Percentiles rank a stretch among this genome's conserved stretches.
phyloP scores from a whole-genome alignment of 106 monocot genomes.

The Phalaenopsis aphrodite region DNA sequence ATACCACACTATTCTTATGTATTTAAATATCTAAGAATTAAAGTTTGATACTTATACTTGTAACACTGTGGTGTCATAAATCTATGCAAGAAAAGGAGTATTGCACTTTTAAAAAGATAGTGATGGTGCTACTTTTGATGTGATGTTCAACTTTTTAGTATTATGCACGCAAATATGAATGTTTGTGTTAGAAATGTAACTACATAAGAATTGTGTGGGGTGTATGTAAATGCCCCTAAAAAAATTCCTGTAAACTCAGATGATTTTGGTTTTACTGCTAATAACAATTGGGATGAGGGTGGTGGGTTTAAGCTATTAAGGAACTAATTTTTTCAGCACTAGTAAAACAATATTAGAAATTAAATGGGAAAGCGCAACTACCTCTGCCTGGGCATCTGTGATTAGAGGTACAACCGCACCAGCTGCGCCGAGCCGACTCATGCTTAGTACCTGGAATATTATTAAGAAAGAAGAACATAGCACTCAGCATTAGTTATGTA shows the following conservation, averaged over 20 bases:
- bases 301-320: neutral
- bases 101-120: too few relatives aligned
- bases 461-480: slow-evolving; percentile 8
- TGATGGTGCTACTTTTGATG: too few relatives aligned
- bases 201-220: too few relatives aligned
- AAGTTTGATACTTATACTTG: too few relatives aligned
- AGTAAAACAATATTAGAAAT: neutral
- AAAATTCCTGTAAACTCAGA: neutral
- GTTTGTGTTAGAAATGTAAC: too few relatives aligned
- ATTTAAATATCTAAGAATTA: too few relatives aligned
- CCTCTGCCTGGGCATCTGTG: slow-evolving; percentile 60
- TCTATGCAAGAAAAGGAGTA: too few relatives aligned
- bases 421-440: slow-evolving; percentile 74
- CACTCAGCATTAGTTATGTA: neutral
- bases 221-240: neutral
- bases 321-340: neutral
- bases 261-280: too few relatives aligned
- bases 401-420: slow-evolving; percentile 55
- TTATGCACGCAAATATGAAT: too few relatives aligned
- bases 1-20: too few relatives aligned
- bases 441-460: slow-evolving; percentile 65
- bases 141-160: too few relatives aligned
- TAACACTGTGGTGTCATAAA: too few relatives aligned
- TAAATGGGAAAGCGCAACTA: slow-evolving; percentile 4
- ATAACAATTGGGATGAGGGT: neutral